Evolutionary conservation across 108 stramenopile genomes (phyloP), one percentile per base, ranked within the genome.

Genomic region (Nitzschia inconspicua): DNA sequence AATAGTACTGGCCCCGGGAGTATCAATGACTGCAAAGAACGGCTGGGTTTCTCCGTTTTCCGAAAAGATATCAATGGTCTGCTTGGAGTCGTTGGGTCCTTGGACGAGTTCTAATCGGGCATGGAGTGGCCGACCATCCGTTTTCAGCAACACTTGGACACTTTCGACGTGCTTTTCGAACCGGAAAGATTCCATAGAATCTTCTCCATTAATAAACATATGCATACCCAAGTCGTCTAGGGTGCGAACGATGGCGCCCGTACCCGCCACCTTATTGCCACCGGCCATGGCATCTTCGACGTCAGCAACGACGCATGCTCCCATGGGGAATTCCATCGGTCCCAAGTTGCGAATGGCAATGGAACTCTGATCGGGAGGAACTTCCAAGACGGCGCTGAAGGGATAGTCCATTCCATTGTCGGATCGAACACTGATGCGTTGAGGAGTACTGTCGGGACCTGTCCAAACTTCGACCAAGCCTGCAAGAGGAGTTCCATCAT

Each of bases 81-180:
- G 80, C 70, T 82, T 82, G 80, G 70, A 75, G 65, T 82, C 73
- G 56, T 82, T 77, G 18, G 80, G 69, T 29, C 80, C 80, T 61
- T 75, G 76, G 30, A 75, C 54, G 56, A 82, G 66, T 48, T 78
- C 80, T 22, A 82, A 67, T 39, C 74, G 65, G 42, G 80, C 80
- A 55, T 82, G 77, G 46, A 82, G 55, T 13, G 76, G 76, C 67
- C 80, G 80, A 30, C 77, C 80, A 49, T 78, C 80, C 30, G 74
- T 75, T 60, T 82, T 74, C 32, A 82, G 57, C 27, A 75, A 51
- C 55, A 82, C 60, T 46, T 75, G 73, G 46, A 82, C 77, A 24
- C 61, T 68, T 39, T 32, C 53, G 13, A 54, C 53, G 53, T 19
- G 34, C 3, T 54, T 28, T 18, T 36, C 53, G 19, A 54, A 54